These are phyloP conservation scores for Colletotrichum liriopes DNA, from an alignment of 2,329 filamentous ascomycete species.

Conservation along the genomic window DNA sequence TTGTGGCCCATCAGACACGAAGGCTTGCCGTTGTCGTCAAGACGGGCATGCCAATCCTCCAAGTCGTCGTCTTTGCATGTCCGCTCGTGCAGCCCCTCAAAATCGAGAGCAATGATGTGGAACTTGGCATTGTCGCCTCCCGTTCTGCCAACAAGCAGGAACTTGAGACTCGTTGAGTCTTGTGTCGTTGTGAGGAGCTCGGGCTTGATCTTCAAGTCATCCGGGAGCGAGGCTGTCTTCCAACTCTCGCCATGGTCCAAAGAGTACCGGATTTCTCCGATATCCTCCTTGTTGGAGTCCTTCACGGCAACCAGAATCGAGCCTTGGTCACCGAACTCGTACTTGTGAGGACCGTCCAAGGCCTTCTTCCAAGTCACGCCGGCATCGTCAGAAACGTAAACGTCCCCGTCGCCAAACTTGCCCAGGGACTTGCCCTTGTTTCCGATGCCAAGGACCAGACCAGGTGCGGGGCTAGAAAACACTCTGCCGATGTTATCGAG, in stretches of 20 bases:
- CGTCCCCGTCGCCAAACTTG: conserved; percentile 79
- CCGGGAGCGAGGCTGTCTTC: conserved; percentile 79
- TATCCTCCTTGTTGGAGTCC: conserved; percentile 77
- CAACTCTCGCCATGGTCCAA: conserved; percentile 91
- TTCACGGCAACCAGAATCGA: conserved; percentile 88
- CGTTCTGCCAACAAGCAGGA: conserved; percentile 79
- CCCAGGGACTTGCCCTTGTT: conserved; percentile 86
- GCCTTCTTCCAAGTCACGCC: conserved; percentile 86
- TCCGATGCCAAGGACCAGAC: conserved; percentile 93
- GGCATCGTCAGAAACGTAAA: conserved; percentile 93
- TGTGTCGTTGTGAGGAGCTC: conserved; percentile 87
- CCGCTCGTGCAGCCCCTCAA: conserved; percentile 83
- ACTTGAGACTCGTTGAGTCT: conserved; percentile 94
- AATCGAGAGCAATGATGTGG: conserved; percentile 85
- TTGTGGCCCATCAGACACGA: conserved; percentile 97
- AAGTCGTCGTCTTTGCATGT: conserved; percentile 86
- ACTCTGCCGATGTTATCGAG: conserved; percentile 86
- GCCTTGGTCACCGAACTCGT: conserved; percentile 95
- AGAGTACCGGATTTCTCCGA: conserved; percentile 79
- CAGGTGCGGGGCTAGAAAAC: conserved; percentile 94
- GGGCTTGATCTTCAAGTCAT: conserved; percentile 78
- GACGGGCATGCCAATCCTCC: conserved; percentile 89
- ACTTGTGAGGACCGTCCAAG: conserved; percentile 88
- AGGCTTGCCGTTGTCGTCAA: conserved; percentile 84
- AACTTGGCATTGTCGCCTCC: conserved; percentile 68